Base-by-base conservation (phyloP, 805 yeast genomes). In the Candida oleophila region DNA sequence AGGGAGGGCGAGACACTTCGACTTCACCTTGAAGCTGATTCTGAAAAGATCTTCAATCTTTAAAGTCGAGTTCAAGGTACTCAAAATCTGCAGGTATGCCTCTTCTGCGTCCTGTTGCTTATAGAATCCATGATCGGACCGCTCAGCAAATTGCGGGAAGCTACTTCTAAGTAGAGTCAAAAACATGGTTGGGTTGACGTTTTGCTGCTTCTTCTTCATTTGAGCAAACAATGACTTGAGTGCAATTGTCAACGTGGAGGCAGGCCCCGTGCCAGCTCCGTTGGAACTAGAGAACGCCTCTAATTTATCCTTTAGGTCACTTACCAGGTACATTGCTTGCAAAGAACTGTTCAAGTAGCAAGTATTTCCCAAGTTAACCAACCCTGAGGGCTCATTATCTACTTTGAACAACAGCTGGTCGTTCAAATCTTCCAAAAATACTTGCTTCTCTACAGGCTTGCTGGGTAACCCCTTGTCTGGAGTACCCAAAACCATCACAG, bases 91-190 rank as follows among this genome's bases (percentile, higher is more conserved):
- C 5, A 97, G 85, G 68, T 82, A 90, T 15, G 92, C 87, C 64
- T 94, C 99, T 69, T 94, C 99, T 0, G 99, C 99, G 71, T 94
- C 99, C 69, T 94, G 99, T 69, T 94, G 99, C 66, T 89, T 90
- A 61, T 78, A 87, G 47, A 77, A 69, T 1, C 97, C 97, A 41
- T 60, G 66, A 22, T 71, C 69, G 50, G 81, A 85, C 49, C 82
- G 80, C 62, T 92, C 97, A 38, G 86, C 87, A 66, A 94, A 94
- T 67, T 94, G 98, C 1, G 98, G 97, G 61, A 81, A 87, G 15
- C 73, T 69, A 41, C 74, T 69, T 62, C 97, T 82, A 54, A 88
- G 71, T 25, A 80, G 70, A 33, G 81, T 73, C 50, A 94, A 70
- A 49, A 92, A 79, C 37, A 81, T 71, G 38, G 81, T 64, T 16